Base-by-base conservation (phyloP, 805 yeast species). In the Saccharomycopsis lassenensis region DNA sequence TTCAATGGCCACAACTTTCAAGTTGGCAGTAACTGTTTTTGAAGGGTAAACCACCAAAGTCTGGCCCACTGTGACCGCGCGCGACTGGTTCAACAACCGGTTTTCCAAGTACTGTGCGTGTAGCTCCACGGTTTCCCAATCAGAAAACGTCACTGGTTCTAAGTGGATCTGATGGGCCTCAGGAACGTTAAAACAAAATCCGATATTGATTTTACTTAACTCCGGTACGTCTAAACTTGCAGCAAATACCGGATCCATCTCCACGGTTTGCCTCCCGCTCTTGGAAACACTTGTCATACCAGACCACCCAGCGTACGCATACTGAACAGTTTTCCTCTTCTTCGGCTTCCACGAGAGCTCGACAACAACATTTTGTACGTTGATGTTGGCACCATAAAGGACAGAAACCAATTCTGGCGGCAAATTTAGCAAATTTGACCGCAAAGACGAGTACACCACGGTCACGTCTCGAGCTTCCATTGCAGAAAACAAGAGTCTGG, bases 111-210 rank as follows among this genome's bases (percentile, higher is more conserved):
- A 70, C 20, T 69, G 74, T 2, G 94, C 89, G 54, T 89, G 82
- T 2, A 80, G 56, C 51, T 87, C 95, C 2, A 86, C 81, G 19
- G 83, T 60, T 46, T 87, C 96, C 96, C 96, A 89, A 52, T 89
- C 98, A 4, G 78, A 67, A 2, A 76, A 55, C 0, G 83, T 66
- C 14, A 69, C 57, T 0, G 97, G 97, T 49, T 83, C 95, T 29
- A 89, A 65, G 48, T 71, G 75, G 2, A 87, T 75, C 3, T 74
- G 71, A 4, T 64, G 60, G 1, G 85, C 73, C 27, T 57, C 64
- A n/a, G 67, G 71, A 1, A 63, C 53, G 25, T 69, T 61, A 10
- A 71, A 60, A 37, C 69, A 65, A 35, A 78, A 51, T 24, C 58
- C 62, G 26, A 80, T 41, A 2, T 58, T 53, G 2, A 71, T 51